These are phyloP conservation scores for Trichoderma asperelloides DNA, from an alignment of 495 filamentous ascomycete species.

Conservation along the genomic window DNA sequence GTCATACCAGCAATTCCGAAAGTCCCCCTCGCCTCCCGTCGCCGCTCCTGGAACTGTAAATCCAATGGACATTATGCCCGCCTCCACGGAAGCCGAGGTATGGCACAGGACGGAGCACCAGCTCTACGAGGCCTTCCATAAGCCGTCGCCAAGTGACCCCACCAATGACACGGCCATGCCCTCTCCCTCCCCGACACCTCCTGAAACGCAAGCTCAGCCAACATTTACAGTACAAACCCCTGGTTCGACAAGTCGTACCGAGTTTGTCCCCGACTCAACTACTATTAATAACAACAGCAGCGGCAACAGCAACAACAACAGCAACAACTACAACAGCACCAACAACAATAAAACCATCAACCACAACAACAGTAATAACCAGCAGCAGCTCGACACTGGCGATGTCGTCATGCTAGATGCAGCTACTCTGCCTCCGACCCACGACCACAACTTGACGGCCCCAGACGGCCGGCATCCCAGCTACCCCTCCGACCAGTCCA, in stretches of 20 bases:
- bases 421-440: background rate
- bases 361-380: no score
- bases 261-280: background rate
- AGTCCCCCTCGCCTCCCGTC: constrained; percentile 3
- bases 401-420: constrained; percentile 1
- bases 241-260: background rate
- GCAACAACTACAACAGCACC: no score
- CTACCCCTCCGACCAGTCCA: constrained; percentile 2
- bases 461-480: background rate
- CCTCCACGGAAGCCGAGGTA: constrained; percentile 9
- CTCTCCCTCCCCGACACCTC: background rate
- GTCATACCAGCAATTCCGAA: background rate
- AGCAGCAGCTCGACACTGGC: background rate
- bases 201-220: background rate
- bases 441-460: background rate
- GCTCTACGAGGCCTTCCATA: constrained; percentile 5
- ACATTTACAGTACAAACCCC: background rate
- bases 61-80: constrained; percentile 12
- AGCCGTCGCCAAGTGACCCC: background rate
- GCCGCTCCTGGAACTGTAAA: constrained; percentile 13
- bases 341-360: no score
- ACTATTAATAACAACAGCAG: background rate
- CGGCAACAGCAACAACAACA: background rate
- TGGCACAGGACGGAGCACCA: constrained; percentile 11
- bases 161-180: background rate